Evolutionary conservation across 2,329 filamentous ascomycete species (phyloP).

Genomic region (Aspergillus sp.): DNA sequence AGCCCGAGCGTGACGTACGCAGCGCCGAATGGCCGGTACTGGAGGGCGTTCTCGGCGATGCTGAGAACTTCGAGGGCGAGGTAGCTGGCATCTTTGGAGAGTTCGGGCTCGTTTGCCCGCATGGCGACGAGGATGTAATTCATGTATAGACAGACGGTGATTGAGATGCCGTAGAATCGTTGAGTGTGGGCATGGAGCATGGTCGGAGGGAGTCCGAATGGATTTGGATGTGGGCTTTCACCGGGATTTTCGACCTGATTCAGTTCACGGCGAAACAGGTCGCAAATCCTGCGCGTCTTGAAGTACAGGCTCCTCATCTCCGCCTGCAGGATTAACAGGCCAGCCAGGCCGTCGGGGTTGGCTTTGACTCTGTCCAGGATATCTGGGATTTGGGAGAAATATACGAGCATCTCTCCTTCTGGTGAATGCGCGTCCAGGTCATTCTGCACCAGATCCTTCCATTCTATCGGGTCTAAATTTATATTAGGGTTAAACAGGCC

Average conservation of each 20-base stretch:
- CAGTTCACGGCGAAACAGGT: slow-evolving; percentile 17
- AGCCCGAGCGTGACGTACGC: slow-evolving; percentile 31
- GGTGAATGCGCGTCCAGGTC: slow-evolving; percentile 26
- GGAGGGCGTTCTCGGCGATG: slow-evolving; percentile 25
- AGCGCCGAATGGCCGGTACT: slow-evolving; percentile 34
- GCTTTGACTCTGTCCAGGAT: slow-evolving; percentile 29
- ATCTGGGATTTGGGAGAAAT: slow-evolving; percentile 30
- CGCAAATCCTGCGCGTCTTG: slow-evolving; percentile 20
- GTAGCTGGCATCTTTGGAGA: slow-evolving; percentile 20
- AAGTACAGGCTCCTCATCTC: slow-evolving; percentile 27
- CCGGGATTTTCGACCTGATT: slow-evolving; percentile 11
- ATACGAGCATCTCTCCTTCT: slow-evolving; percentile 33
- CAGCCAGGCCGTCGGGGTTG: slow-evolving; percentile 7
- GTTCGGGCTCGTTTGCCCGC: slow-evolving; percentile 18
- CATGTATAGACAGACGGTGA: slow-evolving; percentile 32
- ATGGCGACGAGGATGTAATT: slow-evolving; percentile 35
- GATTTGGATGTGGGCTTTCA: neutral
- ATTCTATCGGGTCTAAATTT: slow-evolving; percentile 31
- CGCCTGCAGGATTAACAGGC: slow-evolving; percentile 14
- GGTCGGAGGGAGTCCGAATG: neutral
- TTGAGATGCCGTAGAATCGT: slow-evolving; percentile 33
- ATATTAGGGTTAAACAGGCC: slow-evolving; percentile 36
- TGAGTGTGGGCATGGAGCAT: slow-evolving; percentile 32
- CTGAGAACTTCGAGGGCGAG: slow-evolving; percentile 28
- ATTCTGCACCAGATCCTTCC: slow-evolving; percentile 33